Percentiles rank a stretch among this genome's conserved stretches.
These are phyloP conservation scores for Colletotrichum destructivum DNA, from an alignment of 2,329 filamentous ascomycete species.

Conservation along the genomic window DNA sequence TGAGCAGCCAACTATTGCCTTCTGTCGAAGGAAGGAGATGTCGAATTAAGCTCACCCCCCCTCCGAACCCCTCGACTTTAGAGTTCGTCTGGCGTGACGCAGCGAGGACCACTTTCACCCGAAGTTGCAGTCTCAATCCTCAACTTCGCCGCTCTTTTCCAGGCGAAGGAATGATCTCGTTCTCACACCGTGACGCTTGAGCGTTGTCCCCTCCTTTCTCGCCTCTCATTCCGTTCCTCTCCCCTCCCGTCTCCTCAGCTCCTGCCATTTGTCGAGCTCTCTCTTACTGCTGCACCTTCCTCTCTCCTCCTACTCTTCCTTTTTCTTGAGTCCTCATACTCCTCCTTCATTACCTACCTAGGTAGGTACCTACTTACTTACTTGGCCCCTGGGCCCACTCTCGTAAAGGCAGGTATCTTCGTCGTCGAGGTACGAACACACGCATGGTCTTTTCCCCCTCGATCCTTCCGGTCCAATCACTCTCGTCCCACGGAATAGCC, in stretches of 20 bases:
- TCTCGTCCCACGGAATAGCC: not conserved
- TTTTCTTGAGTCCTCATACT: not conserved
- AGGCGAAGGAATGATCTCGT: not conserved
- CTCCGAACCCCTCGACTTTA: constrained; percentile 16
- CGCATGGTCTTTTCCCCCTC: not conserved
- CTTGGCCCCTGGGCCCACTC: not conserved
- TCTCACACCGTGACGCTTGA: not conserved
- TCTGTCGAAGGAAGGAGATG: constrained; percentile 20
- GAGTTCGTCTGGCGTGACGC: constrained; percentile 28
- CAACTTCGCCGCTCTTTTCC: not conserved
- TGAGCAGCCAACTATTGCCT: not conserved
- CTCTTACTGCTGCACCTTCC: not conserved
- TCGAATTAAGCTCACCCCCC: constrained; percentile 41
- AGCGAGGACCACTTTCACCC: constrained; percentile 38
- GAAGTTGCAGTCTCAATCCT: constrained; percentile 23
- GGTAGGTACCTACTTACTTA: not conserved
- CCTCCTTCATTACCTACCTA: not conserved
- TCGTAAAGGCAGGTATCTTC: not conserved
- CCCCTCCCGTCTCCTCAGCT: not conserved
- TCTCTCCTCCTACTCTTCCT: not conserved
- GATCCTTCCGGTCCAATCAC: not conserved
- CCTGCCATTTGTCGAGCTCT: not conserved
- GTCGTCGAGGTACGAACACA: not conserved
- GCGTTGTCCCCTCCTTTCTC: constrained; percentile 16
- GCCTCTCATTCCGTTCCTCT: not conserved